Evolutionary conservation across 2,329 filamentous ascomycete species (phyloP).

Genomic region (Aschersonia sp.): DNA sequence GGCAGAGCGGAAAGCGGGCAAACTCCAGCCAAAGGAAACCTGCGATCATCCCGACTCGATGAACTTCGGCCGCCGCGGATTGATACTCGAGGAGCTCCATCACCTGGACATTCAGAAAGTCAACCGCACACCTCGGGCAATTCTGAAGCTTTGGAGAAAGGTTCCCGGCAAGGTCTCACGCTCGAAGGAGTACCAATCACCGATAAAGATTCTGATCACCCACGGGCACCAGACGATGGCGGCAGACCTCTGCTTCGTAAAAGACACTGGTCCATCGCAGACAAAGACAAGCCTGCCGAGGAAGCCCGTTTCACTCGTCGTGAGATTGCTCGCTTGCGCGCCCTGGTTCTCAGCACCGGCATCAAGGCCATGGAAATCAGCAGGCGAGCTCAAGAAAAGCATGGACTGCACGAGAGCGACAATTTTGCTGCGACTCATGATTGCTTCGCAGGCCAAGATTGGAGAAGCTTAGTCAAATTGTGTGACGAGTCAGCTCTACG

Average conservation of each 20-base stretch:
- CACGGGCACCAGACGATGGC: conserved; percentile 7
- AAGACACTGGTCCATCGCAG: conserved; percentile 37
- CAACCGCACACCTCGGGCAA: conserved; percentile 10
- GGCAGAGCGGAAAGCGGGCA: conserved; percentile 4
- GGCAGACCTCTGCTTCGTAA: conserved; percentile 10
- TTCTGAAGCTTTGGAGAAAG: conserved; percentile 23
- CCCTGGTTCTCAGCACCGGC: conserved; percentile 69
- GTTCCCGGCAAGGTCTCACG: conserved; percentile 19
- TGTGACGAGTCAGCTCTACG: conserved; percentile 18
- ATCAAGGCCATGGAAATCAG: conserved; percentile 77
- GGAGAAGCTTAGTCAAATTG: conserved; percentile 29
- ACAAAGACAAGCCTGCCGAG: conserved; percentile 21
- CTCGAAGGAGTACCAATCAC: conserved; percentile 21
- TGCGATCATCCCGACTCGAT: conserved; percentile 30
- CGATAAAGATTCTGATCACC: conserved; percentile 11
- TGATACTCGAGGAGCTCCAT: conserved; percentile 27
- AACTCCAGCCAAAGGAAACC: conserved; percentile 11
- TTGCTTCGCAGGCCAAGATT: conserved; percentile 13
- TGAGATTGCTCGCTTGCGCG: conserved; percentile 68
- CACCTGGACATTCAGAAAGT: conserved; percentile 15
- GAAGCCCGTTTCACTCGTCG: conserved; percentile 36
- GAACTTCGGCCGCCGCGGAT: conserved; percentile 33
- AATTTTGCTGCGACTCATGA: too few relatives aligned
- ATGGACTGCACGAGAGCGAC: too few relatives aligned
- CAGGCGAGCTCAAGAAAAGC: conserved; percentile 34